phyloP scores from a whole-genome alignment of 768 basidiomycete genomes.

The Hirschioporus abietinus region DNA sequence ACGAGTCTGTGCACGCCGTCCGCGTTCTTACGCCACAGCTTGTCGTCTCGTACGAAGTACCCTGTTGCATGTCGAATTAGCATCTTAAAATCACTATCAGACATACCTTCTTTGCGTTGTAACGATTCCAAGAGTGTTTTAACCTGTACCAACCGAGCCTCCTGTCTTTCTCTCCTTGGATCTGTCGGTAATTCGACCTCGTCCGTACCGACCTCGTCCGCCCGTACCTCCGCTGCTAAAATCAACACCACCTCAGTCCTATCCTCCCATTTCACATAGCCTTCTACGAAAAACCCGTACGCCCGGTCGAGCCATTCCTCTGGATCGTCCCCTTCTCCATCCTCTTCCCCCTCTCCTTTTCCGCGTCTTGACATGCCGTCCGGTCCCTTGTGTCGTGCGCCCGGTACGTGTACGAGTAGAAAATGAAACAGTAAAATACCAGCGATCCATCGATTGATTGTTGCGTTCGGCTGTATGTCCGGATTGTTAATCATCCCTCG shows the following conservation, averaged over 20 bases:
- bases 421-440: slow-evolving; percentile 8
- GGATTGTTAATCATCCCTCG: slow-evolving; percentile 30
- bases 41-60: slow-evolving; percentile 10
- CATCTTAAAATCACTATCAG: no score
- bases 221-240: no score
- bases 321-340: slow-evolving; percentile 15
- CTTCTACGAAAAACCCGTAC: slow-evolving; percentile 10
- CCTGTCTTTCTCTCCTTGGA: no score
- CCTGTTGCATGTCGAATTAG: background rate
- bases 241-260: no score
- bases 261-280: slow-evolving; percentile 3
- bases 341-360: slow-evolving; percentile 12
- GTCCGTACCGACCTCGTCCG: no score
- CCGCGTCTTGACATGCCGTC: slow-evolving; percentile 2
- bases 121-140: no score
- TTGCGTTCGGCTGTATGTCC: slow-evolving; percentile 15
- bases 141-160: no score
- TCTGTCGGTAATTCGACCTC: no score
- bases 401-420: slow-evolving; percentile 3
- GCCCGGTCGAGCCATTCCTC: slow-evolving; percentile 22
- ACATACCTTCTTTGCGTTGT: no score
- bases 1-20: slow-evolving; percentile 17
- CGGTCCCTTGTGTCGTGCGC: background rate
- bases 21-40: slow-evolving; percentile 13
- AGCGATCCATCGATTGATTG: slow-evolving; percentile 17